phyloP scores from a whole-genome alignment of 2,329 filamentous ascomycete species.

The Colletotrichum nymphaeae region DNA sequence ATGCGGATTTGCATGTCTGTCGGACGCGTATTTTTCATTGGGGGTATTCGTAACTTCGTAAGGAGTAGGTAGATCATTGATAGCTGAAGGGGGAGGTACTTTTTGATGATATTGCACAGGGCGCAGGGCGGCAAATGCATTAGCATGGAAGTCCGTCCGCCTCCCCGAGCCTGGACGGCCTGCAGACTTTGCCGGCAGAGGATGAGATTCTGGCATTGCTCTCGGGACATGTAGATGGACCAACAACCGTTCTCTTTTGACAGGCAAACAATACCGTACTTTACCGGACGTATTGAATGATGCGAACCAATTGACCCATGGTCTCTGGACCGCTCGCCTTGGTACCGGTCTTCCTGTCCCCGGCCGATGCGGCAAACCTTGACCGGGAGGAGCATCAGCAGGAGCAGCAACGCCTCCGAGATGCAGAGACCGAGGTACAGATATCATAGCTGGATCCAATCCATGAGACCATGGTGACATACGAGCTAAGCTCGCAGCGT shows the following conservation, averaged over 20 bases:
- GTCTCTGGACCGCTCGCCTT: neutral
- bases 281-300: neutral
- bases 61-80: neutral
- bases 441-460: constrained; percentile 1
- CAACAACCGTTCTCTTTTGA: neutral
- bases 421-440: constrained; percentile 2
- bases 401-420: neutral
- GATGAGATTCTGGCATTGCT: neutral
- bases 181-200: neutral
- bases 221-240: neutral
- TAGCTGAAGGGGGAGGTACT: neutral
- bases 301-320: neutral
- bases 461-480: neutral
- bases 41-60: neutral
- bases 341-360: constrained; percentile 6
- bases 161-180: neutral
- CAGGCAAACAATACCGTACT: neutral
- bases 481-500: constrained; percentile 20
- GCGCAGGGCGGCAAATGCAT: neutral
- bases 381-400: neutral
- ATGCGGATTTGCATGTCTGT: constrained; percentile 4
- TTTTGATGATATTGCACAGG: neutral
- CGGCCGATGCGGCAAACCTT: constrained; percentile 15
- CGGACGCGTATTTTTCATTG: neutral
- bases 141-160: neutral